phyloP scores from a whole-genome alignment of 805 yeast species.

The Schizosaccharomyces octosporus region DNA sequence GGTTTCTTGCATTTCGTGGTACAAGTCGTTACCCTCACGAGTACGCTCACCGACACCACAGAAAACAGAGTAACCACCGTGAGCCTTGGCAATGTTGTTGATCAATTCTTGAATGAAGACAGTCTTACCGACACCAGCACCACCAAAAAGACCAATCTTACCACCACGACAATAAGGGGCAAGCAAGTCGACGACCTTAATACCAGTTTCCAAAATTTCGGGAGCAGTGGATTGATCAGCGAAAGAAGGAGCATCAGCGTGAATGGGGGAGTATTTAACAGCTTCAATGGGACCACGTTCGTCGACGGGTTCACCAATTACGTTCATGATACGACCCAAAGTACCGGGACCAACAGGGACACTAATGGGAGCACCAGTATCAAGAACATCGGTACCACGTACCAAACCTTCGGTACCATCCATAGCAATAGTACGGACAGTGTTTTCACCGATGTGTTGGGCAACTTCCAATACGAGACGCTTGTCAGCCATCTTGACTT shows the following conservation, averaged over 20 bases:
- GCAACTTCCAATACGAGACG: conserved; percentile 90
- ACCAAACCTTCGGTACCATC: conserved; percentile 99
- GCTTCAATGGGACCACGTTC: conserved; percentile 96
- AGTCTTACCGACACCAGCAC: conserved; percentile 99
- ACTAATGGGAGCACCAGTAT: conserved; percentile 96
- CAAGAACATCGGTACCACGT: conserved; percentile 77
- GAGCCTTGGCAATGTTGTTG: conserved; percentile 99
- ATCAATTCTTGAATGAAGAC: conserved; percentile 98
- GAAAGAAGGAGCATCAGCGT: conserved; percentile 91
- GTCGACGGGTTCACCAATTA: conserved; percentile 95
- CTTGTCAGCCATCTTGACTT: conserved; percentile 46
- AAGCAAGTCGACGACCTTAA: conserved; percentile 93
- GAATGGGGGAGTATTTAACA: conserved; percentile 88
- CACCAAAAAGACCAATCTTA: conserved; percentile 99
- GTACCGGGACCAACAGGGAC: conserved; percentile 99
- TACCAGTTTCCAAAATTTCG: conserved; percentile 96
- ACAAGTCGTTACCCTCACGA: conserved; percentile 99
- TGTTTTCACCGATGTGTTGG: conserved; percentile 98
- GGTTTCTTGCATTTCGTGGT: conserved; percentile 99
- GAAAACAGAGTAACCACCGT: conserved; percentile 99
- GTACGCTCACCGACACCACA: conserved; percentile 99
- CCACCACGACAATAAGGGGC: conserved; percentile 99
- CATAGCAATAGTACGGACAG: conserved; percentile 99
- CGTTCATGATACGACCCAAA: conserved; percentile 94
- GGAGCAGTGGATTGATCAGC: conserved; percentile 94